Evolutionary conservation across 768 basidiomycete genomes (phyloP), one percentile per base, ranked within the genome.

Genomic region (Vishniacozyma victoriae): DNA sequence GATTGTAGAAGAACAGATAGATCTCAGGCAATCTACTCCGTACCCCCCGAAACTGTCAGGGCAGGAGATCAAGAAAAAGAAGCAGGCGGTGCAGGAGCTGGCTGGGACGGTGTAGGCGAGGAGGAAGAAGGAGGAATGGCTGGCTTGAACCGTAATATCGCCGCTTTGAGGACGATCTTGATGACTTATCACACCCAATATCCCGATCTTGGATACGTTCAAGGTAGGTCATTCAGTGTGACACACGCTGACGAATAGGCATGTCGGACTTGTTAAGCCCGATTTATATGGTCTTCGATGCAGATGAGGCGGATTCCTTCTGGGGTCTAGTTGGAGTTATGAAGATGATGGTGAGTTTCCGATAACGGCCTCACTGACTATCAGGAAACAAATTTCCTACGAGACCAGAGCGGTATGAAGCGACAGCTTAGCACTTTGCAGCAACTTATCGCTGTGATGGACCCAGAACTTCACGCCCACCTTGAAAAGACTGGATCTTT

Each of bases 391-490:
- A 97, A 99, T 70, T 99, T 99, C 72, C 77, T 89, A 31, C 81
- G 90, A 5, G 95, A 99, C 64, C 95, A 99, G 68, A 88, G 86
- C 51, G 95, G 95, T 3, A 99, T 99, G 95, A 92, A 89, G 78
- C 83, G 84, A 52, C 91, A 97, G 64, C 72, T 99, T 20, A 79
- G 82, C 22, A 87, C 86, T 6, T 75, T 99, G 16, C 95, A 97
- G 63, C 84, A 93, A 60, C 74, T 99, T 13, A 86, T 97, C 33
- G 79, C 80, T 27, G 79, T 92, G 25, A 93, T 97, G 88, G 95
- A 99, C 64, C 91, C 92, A 1, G 88, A 96, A 64, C 73, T 99
- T 18, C 95, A 92, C 70, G 81, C 84, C 35, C 92, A 97, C 73
- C 41, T 77, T 89, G 82, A 97, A 79, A 82, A 86, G 66, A 79